Percentiles rank a stretch among this genome's conserved stretches.
Evolutionary conservation across 2,329 filamentous ascomycete genomes (phyloP).

Genomic region (Penicillium glabrum): DNA sequence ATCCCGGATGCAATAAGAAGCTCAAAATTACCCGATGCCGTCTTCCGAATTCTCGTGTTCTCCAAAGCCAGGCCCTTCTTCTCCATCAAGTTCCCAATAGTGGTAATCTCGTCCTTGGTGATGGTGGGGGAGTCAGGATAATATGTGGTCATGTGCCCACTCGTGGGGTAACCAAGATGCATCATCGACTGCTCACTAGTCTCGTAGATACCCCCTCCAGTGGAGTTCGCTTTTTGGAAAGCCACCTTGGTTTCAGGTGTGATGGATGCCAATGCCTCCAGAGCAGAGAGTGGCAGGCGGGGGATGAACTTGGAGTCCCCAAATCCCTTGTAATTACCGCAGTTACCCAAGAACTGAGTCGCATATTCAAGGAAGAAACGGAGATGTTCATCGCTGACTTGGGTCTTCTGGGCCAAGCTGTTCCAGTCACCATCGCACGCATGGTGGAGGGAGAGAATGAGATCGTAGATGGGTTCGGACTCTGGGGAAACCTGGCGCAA

Average conservation of each 20-base stretch:
- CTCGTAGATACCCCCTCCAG: slow-evolving; percentile 68
- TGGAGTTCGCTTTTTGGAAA: slow-evolving; percentile 62
- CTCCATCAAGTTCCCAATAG: slow-evolving; percentile 71
- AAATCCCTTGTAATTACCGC: slow-evolving; percentile 84
- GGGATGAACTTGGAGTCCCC: slow-evolving; percentile 84
- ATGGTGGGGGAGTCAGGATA: slow-evolving; percentile 76
- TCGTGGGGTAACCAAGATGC: slow-evolving; percentile 73
- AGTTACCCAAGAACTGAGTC: slow-evolving; percentile 75
- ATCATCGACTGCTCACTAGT: slow-evolving; percentile 63
- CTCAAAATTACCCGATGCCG: slow-evolving; percentile 63
- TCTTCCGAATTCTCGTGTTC: slow-evolving; percentile 74
- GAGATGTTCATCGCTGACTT: slow-evolving; percentile 63
- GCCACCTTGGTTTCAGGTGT: slow-evolving; percentile 60
- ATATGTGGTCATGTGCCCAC: slow-evolving; percentile 77
- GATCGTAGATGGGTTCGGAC: slow-evolving; percentile 76
- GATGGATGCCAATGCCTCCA: slow-evolving; percentile 64
- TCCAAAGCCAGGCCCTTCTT: slow-evolving; percentile 69
- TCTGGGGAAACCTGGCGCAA: slow-evolving; percentile 79
- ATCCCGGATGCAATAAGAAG: slow-evolving; percentile 71
- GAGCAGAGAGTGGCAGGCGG: slow-evolving; percentile 62
- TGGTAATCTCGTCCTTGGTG: slow-evolving; percentile 71
- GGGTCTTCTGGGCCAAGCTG: slow-evolving; percentile 62
- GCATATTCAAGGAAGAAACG: slow-evolving; percentile 73
- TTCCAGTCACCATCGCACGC: slow-evolving; percentile 70
- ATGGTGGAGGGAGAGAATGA: slow-evolving; percentile 72